Conservation (phyloP, 352 stramenopile species). For the Globisporangium radiosum region DNA sequence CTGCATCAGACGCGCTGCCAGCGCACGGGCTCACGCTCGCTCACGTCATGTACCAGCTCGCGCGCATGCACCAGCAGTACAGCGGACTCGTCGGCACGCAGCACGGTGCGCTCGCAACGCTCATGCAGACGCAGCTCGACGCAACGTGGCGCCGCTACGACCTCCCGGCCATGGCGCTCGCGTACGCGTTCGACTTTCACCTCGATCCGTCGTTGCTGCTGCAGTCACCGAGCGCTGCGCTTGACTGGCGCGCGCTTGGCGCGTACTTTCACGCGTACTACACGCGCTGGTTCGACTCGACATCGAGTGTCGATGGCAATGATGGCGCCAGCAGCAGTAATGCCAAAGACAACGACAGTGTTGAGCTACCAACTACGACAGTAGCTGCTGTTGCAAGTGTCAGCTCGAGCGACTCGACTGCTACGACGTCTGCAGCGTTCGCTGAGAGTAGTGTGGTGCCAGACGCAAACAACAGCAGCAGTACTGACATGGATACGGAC, state of each 20-base stretch:
- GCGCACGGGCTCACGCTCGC: conserved; percentile 51
- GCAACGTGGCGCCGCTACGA: conserved; percentile 70
- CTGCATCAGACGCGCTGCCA: conserved; percentile 1
- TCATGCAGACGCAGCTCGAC: conserved; percentile 45
- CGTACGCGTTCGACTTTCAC: conserved; percentile 78
- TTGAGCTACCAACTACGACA: neutral
- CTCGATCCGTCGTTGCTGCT: conserved; percentile 42
- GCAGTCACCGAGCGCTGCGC: conserved; percentile 16
- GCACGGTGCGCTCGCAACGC: conserved; percentile 25
- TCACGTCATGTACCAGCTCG: conserved; percentile 76
- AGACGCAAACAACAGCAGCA: too few relatives aligned
- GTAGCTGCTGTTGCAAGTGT: neutral
- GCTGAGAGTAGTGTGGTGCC: too few relatives aligned
- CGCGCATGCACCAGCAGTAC: conserved; percentile 69
- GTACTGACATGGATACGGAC: conserved; percentile 18
- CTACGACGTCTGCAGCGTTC: too few relatives aligned
- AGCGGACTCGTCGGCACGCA: conserved; percentile 20
- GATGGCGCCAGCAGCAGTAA: neutral
- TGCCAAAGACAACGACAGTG: neutral
- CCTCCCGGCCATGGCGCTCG: conserved; percentile 60
- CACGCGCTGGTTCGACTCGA: conserved; percentile 42
- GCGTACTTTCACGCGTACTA: conserved; percentile 71
- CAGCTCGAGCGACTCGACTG: neutral
- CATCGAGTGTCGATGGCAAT: too few relatives aligned
- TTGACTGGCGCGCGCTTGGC: conserved; percentile 47